Conservation (phyloP, 2,329 filamentous ascomycete genomes). For the Pleochaeta shiraiana region DNA sequence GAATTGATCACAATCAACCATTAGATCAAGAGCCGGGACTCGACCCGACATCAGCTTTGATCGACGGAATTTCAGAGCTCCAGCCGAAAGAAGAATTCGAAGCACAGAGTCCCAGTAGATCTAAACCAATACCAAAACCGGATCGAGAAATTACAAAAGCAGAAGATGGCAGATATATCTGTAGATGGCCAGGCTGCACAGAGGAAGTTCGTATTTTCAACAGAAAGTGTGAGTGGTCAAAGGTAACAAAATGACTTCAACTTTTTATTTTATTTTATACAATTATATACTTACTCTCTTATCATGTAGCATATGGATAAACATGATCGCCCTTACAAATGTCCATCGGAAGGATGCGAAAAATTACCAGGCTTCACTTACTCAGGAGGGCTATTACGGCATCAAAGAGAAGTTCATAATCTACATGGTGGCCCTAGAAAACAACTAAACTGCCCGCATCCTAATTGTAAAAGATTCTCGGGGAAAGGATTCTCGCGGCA, state of each 20-base stretch:
- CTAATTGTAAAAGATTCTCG: conserved; percentile 70
- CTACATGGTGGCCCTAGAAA: conserved; percentile 56
- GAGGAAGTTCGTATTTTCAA: conserved; percentile 44
- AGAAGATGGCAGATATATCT: conserved; percentile 52
- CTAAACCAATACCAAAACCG: conserved; percentile 35
- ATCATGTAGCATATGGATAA: conserved; percentile 78
- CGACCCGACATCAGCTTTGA: conserved; percentile 9
- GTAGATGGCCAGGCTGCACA: conserved; percentile 46
- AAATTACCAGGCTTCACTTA: conserved; percentile 92
- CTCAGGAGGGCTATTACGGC: conserved; percentile 68
- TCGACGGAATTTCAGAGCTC: conserved; percentile 14
- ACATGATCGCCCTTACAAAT: conserved; percentile 84
- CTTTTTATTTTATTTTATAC: background rate
- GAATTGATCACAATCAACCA: background rate
- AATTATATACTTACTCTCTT: no score
- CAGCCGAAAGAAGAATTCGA: conserved; percentile 15
- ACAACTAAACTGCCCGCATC: conserved; percentile 64
- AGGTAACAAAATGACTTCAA: conserved; percentile 44
- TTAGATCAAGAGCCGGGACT: background rate
- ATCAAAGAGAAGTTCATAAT: conserved; percentile 83
- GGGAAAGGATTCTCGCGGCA: conserved; percentile 82
- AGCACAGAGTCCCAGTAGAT: conserved; percentile 15
- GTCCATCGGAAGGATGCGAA: conserved; percentile 59
- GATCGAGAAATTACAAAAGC: conserved; percentile 38
- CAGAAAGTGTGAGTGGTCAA: conserved; percentile 66